Conservation (phyloP, 768 basidiomycete species). For the Serendipita sp. region DNA sequence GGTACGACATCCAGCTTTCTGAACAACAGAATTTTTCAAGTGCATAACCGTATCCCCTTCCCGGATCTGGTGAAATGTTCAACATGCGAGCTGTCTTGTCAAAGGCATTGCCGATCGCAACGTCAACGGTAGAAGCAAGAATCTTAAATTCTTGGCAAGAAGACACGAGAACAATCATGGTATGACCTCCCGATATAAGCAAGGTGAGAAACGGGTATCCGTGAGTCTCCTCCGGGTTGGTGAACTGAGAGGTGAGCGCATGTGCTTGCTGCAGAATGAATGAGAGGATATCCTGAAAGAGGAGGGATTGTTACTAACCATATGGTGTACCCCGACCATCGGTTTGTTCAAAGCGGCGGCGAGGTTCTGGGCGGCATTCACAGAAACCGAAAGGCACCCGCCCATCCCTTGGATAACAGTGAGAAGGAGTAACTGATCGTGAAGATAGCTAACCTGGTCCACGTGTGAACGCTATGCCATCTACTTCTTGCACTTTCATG, state of each 20-base stretch:
- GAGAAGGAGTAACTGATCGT: slow-evolving; percentile 7
- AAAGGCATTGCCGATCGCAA: slow-evolving; percentile 60
- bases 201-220: slow-evolving; percentile 76
- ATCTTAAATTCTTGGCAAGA: slow-evolving; percentile 43
- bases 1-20: background rate
- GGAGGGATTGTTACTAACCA: slow-evolving; percentile 35
- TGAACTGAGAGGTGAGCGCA: slow-evolving; percentile 64
- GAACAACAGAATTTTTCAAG: slow-evolving; percentile 48
- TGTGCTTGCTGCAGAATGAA: slow-evolving; percentile 64
- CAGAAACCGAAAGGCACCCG: slow-evolving; percentile 63
- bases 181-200: slow-evolving; percentile 89
- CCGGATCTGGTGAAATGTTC: slow-evolving; percentile 38
- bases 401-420: slow-evolving; percentile 37
- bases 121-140: slow-evolving; percentile 58
- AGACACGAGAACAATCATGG: slow-evolving; percentile 61
- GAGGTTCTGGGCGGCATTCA: slow-evolving; percentile 70
- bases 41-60: slow-evolving; percentile 58
- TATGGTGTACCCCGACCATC: slow-evolving; percentile 83
- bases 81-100: slow-evolving; percentile 71
- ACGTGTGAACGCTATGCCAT: slow-evolving; percentile 82
- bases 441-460: slow-evolving; percentile 44
- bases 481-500: slow-evolving; percentile 42
- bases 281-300: background rate
- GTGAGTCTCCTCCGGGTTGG: slow-evolving; percentile 29
- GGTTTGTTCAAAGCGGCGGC: slow-evolving; percentile 67